Evolutionary conservation across 2,329 filamentous ascomycete species (phyloP).

Genomic region (Lachnellula arida): DNA sequence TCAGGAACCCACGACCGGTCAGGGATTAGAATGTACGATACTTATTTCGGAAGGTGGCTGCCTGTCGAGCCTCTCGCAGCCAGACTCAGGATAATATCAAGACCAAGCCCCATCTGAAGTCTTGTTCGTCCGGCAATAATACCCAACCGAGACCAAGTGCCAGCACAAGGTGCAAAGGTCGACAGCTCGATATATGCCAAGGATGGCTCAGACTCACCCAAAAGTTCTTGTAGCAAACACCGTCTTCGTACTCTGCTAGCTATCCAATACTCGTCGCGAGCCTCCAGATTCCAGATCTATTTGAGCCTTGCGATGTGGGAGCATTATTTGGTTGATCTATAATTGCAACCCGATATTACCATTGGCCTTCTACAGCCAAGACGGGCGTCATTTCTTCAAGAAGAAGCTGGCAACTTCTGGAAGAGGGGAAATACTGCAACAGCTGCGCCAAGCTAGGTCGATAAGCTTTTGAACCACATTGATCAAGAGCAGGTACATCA

Average conservation of each 20-base stretch:
- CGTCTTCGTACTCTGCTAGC: background rate
- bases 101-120: background rate
- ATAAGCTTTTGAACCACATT: background rate
- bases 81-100: background rate
- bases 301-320: background rate
- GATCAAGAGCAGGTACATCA: background rate
- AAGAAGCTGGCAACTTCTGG: slow-evolving; percentile 3
- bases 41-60: background rate
- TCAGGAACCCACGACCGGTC: background rate
- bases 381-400: slow-evolving; percentile 1
- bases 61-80: background rate
- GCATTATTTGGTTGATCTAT: too few species aligned
- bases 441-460: background rate
- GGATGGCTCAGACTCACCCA: background rate
- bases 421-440: background rate
- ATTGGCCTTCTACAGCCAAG: slow-evolving; percentile 2
- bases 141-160: background rate
- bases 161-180: background rate
- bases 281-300: background rate
- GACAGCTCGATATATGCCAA: background rate
- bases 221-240: background rate
- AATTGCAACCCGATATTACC: too few species aligned
- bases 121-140: background rate
- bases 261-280: background rate
- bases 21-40: background rate